Percentiles rank a stretch among this genome's conserved stretches.
Conservation (phyloP, 495 filamentous ascomycete genomes). For the Lepraria neglecta region DNA sequence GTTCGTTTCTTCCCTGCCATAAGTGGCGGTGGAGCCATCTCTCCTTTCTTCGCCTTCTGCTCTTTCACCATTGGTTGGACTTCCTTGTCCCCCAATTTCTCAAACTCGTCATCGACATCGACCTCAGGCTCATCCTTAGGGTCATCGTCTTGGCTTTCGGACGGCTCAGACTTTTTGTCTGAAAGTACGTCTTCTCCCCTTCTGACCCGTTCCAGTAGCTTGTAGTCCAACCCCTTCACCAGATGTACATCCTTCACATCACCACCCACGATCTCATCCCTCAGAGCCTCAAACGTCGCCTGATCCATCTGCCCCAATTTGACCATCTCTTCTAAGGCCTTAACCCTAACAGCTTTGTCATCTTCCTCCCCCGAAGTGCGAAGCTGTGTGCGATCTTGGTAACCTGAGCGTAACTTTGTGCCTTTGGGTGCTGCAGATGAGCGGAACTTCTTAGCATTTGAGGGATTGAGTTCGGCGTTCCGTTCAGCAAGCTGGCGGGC, state of each 20-base stretch:
- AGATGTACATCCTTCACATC: constrained; percentile 74
- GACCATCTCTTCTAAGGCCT: constrained; percentile 72
- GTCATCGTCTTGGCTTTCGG: constrained; percentile 27
- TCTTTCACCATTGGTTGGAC: constrained; percentile 47
- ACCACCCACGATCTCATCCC: constrained; percentile 73
- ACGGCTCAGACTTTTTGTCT: constrained; percentile 17
- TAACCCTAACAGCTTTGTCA: constrained; percentile 53
- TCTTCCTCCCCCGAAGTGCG: constrained; percentile 32
- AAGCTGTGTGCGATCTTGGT: constrained; percentile 71
- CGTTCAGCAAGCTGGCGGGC: constrained; percentile 76
- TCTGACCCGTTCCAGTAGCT: constrained; percentile 65
- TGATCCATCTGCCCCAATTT: constrained; percentile 77
- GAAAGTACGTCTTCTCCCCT: constrained; percentile 65
- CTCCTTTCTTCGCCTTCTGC: constrained; percentile 67
- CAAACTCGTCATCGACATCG: constrained; percentile 72
- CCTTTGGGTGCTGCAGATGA: constrained; percentile 79
- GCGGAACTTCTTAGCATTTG: constrained; percentile 60
- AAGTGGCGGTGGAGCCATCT: constrained; percentile 58
- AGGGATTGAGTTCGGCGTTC: constrained; percentile 39
- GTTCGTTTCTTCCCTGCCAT: constrained; percentile 60
- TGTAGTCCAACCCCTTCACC: constrained; percentile 86
- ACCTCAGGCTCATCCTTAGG: constrained; percentile 29
- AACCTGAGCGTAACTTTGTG: constrained; percentile 68
- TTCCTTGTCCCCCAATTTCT: constrained; percentile 61
- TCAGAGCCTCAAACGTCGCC: constrained; percentile 63